Base-by-base conservation (phyloP, 345 rosid species). In the Sapria himalayana region DNA sequence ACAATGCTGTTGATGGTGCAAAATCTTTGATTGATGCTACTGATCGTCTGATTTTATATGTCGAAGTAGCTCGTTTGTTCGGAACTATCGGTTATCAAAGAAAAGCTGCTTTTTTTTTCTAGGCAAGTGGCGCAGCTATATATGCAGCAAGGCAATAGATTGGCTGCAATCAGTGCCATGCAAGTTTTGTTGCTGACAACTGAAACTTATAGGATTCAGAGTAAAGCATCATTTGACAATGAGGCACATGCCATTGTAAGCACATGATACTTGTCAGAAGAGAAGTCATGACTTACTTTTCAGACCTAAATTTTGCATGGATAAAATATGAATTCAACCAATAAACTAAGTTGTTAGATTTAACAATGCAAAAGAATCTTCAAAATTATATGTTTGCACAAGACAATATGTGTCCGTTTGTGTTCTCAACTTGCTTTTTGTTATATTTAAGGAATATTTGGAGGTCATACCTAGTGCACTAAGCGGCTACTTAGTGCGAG, bases 61-160 rank as follows among this genome's bases (percentile, higher is more conserved):
- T 84, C 25, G 99, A 91, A 68, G 59, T 91, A 55, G 89, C 99
- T 37, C 96, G 94, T 38, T 65, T 91, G 35, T 91, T 65, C 66
- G 99, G 99, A 46, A 61, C 60, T 40, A 77, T 84, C 60, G 93
- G 86, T 51, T 91, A 84, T 63, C 85, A 80, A 46, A 60, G 94
- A 51, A 91, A 80, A 68, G 92, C 96, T 44, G 99, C 96, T 55
- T 84, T 91, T 68, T n/a, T 91, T 84, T 43, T 80, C 96, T 25
- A 84, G 99, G 71, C 92, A 77, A 70, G 94, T 91, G 14, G 99
- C 96, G 48, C 96, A 70, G 67, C 54, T 84, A 67, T 91, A 91
- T 60, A 59, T 91, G 68, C 85, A 78, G 53, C 99, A 84, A 58
- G 96, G 84, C 45, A 80, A 75, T 57, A 78, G 76, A 54, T 56